phyloP scores from a whole-genome alignment of 371 early-diverging fungal genomes.

The Mucor saturninus region DNA sequence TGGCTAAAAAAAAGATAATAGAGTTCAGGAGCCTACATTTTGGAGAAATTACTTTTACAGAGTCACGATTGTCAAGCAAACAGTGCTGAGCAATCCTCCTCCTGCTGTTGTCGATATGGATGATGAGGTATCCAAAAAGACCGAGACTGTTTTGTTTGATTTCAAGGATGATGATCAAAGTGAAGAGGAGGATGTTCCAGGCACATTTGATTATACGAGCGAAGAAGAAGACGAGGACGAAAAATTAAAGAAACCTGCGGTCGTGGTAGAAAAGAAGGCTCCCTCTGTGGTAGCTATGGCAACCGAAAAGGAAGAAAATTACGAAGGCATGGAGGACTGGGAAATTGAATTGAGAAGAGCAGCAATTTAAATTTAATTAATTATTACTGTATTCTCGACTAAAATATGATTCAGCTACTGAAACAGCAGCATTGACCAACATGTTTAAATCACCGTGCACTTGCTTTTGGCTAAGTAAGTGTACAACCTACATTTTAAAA shows the following conservation, averaged over 20 bases:
- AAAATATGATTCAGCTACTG: constrained; percentile 31
- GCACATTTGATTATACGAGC: neutral
- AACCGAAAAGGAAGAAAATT: constrained; percentile 10
- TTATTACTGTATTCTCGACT: constrained; percentile 26
- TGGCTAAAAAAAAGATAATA: constrained; percentile 19
- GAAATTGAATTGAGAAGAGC: constrained; percentile 44
- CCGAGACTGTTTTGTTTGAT: constrained; percentile 39
- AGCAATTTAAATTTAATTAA: constrained; percentile 26
- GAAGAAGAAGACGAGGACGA: neutral
- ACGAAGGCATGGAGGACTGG: constrained; percentile 53
- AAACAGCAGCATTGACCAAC: constrained; percentile 15
- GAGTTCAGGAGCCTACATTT: constrained; percentile 66
- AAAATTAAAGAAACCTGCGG: neutral
- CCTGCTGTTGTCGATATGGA: too few relatives aligned
- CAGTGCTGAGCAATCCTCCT: constrained; percentile 34
- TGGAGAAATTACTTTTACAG: constrained; percentile 83
- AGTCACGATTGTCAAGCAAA: constrained; percentile 66
- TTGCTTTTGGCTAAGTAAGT: constrained; percentile 5
- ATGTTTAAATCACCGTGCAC: constrained; percentile 8
- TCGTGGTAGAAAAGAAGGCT: constrained; percentile 11
- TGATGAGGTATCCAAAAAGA: constrained; percentile 10
- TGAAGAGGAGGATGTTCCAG: constrained; percentile 15
- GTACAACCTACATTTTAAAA: constrained; percentile 1
- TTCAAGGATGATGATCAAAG: constrained; percentile 29
- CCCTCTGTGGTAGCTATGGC: neutral